Percentiles rank a stretch among this genome's conserved stretches.
Conservation (phyloP, 805 yeast genomes). For the Candida corydali region DNA sequence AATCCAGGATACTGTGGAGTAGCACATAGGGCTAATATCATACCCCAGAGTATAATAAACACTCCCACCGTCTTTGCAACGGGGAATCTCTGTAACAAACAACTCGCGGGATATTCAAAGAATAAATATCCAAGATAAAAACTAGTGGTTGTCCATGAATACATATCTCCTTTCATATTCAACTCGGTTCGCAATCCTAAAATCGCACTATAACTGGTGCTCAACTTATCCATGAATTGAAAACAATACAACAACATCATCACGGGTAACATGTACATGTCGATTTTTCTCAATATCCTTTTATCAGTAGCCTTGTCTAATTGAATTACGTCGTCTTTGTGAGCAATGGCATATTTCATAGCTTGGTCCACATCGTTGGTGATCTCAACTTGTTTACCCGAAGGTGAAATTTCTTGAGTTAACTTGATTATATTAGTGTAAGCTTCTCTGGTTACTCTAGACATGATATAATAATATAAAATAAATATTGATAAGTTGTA, state of each 20-base stretch:
- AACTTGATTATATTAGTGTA: slow-evolving; percentile 7
- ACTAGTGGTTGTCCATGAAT: slow-evolving; percentile 36
- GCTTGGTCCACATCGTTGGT: slow-evolving; percentile 38
- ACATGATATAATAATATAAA: no score
- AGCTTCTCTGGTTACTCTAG: no score
- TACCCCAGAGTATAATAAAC: slow-evolving; percentile 61
- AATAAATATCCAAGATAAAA: slow-evolving; percentile 55
- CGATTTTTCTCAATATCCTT: slow-evolving; percentile 19
- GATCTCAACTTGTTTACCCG: slow-evolving; percentile 21
- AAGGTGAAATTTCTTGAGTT: slow-evolving; percentile 14
- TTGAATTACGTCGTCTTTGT: slow-evolving; percentile 11
- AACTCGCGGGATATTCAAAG: slow-evolving; percentile 48
- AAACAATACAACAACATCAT: slow-evolving; percentile 21
- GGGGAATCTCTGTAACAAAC: slow-evolving; percentile 51
- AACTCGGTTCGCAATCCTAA: slow-evolving; percentile 36
- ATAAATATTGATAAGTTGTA: no score
- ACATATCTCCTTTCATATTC: slow-evolving; percentile 31
- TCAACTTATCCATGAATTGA: slow-evolving; percentile 35
- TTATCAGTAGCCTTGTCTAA: slow-evolving; percentile 15
- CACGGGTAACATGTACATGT: slow-evolving; percentile 21
- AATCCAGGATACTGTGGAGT: slow-evolving; percentile 43
- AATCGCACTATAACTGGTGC: slow-evolving; percentile 36
- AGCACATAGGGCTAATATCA: slow-evolving; percentile 49
- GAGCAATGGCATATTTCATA: slow-evolving; percentile 27
- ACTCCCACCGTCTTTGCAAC: slow-evolving; percentile 47